Base-by-base conservation (phyloP, 1,139 yeast species). In the Pichia sp. region DNA sequence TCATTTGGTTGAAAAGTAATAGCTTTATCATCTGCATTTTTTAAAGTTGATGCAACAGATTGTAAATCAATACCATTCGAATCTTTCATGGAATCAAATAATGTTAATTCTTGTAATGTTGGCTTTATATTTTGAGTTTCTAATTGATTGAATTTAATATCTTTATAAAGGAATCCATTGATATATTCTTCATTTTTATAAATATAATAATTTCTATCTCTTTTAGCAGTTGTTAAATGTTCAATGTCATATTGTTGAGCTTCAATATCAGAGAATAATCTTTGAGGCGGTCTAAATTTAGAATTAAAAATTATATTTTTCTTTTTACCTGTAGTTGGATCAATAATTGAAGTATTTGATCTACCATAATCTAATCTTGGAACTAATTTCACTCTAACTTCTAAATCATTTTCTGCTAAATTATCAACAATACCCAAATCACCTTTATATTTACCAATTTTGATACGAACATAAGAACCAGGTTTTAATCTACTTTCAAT, bases 401-500 rank as follows among this genome's bases (percentile, higher is more conserved):
- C 97, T 57, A 94, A 75, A 47, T 96, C 97, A 63, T 88, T 90
- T 63, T 92, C 97, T 49, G 95, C 86, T 56, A 94, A 76, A 62
- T 90, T 89, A 60, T 89, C 96, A 49, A 92, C 96, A 49, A 88
- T 79, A 27, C 97, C 98, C 56, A 92, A 74, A 66, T 92, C 98
- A 39, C 94, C 94, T 62, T 86, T 87, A 66, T 90, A 90, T 63
- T 85, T 85, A 55, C 98, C 97, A 56, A 96, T 78, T 60, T 86
- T 84, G 56, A 92, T 78, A 58, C 98, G 78, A 40, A 92, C 95
- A 64, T 90, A 92, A 34, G 90, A 81, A 26, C 98, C 98, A 5
- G 96, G 97, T 37, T 83, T 83, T 37, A 92, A 72, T 60, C 88
- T 92, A 34, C 88, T 86, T 61, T 89, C 97, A 45, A 88, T 79